Evolutionary conservation across 805 yeast species (phyloP), one percentile per base, ranked within the genome.

Genomic region (Yamadazyma philogaea): DNA sequence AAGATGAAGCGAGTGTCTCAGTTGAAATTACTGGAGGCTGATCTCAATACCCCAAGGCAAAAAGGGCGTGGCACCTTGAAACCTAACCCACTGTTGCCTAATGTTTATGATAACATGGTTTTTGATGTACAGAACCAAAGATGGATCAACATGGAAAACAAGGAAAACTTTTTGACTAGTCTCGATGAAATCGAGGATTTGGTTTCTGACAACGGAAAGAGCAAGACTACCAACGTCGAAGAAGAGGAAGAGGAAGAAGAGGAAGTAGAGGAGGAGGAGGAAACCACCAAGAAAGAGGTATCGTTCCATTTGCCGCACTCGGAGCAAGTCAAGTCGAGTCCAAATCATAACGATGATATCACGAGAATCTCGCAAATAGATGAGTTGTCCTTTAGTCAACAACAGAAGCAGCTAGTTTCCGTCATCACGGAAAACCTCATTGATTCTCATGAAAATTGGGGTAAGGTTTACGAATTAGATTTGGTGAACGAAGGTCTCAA

Each of bases 321-420:
- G n/a, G 44, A 41, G 18, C 45, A 46, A 26, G 48, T 46, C 4
- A 39, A 46, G 20, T 33, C 46, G 4, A 49, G 52, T 32, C 52
- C 52, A 11, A 36, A 37, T 12, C 37, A 42, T 20, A 33, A 33
- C 11, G 34, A 19, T 31, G 66, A 72, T 39, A 70, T 73, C 2
- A 75, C 80, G 0, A 62, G 63, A 16, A 51, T 66, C 2, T 70
- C 78, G 2, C 70, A 70, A 21, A 40, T 74, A 5, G 60, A 62
- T 10, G 74, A 75, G 35, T 40, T 74, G 3, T 72, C 81, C 3
- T 78, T 77, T 49, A 63, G 79, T 1, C 74, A 75, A 47, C 65
- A 77, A 0, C 69, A 69, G 43, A 64, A 57, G 37, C 59, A 59
- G 11, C 52, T 78, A 30, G 76, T 75, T 3, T 60, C 76, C 6